Conservation (phyloP, 305 asterid genomes). For the Solanum aculeatissimum region DNA sequence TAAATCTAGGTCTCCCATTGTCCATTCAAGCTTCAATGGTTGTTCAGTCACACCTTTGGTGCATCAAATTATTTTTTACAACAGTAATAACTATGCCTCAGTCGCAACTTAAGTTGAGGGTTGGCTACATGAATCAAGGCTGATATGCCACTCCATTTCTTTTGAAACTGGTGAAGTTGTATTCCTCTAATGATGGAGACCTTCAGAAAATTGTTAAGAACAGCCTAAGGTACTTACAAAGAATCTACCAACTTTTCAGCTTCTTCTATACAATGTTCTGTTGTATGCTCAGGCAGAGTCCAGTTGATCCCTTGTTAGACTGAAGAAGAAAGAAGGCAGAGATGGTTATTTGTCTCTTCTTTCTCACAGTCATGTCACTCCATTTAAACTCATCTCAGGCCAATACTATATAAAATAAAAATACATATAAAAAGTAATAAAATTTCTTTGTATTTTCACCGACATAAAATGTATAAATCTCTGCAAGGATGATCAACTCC, state of each 20-base stretch:
- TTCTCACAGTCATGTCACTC: neutral
- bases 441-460: neutral
- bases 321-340: neutral
- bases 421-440: neutral
- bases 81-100: neutral
- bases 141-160: neutral
- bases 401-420: neutral
- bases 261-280: neutral
- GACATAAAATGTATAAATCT: neutral
- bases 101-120: neutral
- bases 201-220: neutral
- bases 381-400: neutral
- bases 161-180: neutral
- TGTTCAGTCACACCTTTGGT: neutral
- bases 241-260: neutral
- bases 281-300: neutral
- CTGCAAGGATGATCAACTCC: neutral
- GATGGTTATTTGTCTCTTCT: neutral
- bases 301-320: neutral
- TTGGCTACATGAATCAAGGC: neutral
- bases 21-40: neutral
- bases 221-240: neutral
- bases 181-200: neutral
- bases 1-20: neutral
- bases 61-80: neutral